phyloP scores from a whole-genome alignment of 2,329 filamentous ascomycete species.

The Coniochaeta pulveracea region DNA sequence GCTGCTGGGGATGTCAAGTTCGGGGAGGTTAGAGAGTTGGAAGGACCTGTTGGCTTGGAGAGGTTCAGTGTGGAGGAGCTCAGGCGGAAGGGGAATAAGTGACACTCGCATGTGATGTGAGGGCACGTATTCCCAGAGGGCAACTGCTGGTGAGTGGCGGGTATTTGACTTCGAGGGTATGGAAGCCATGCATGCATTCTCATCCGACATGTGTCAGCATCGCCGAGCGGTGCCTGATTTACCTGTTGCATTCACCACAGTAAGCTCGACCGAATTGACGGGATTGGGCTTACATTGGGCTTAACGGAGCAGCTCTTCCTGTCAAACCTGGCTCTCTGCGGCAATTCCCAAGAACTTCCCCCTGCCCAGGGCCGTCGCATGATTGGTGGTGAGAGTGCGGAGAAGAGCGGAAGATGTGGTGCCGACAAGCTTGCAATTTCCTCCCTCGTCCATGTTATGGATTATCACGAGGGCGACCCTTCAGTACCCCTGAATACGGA shows the following conservation, averaged over 20 bases:
- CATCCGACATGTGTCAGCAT: no score
- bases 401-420: constrained; percentile 2
- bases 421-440: not conserved
- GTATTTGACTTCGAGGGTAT: no score
- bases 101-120: not conserved
- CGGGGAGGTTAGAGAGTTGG: constrained; percentile 27
- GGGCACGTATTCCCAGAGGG: constrained; percentile 3
- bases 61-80: constrained; percentile 19
- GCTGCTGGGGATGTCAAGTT: constrained; percentile 24
- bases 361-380: constrained; percentile 8
- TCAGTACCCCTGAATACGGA: no score
- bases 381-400: constrained; percentile 10
- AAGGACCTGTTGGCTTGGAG: constrained; percentile 29
- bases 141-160: no score
- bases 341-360: not conserved
- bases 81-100: constrained; percentile 10
- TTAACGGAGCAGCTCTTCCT: not conserved
- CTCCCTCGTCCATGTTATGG: no score
- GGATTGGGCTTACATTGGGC: no score
- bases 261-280: no score
- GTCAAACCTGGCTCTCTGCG: not conserved
- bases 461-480: no score
- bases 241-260: no score
- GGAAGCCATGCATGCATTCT: no score
- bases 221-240: no score